These are phyloP conservation scores for Pichia nakasei DNA, from an alignment of 805 yeast species.

Conservation along the genomic window DNA sequence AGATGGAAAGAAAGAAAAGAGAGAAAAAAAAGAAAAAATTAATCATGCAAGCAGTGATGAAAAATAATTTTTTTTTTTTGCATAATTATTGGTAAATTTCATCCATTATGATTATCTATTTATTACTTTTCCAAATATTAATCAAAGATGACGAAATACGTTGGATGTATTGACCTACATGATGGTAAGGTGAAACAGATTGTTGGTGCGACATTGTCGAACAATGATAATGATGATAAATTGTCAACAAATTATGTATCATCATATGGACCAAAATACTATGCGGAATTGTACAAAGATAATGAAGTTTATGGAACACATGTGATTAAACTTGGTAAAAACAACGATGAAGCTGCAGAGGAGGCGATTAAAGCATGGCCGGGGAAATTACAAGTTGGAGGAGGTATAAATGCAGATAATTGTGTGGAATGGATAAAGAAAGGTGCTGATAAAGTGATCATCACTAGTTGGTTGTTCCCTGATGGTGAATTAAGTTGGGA, in stretches of 20 bases:
- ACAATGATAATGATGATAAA: conserved; percentile 23
- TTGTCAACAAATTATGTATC: conserved; percentile 74
- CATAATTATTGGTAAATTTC: not conserved
- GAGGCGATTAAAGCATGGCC: conserved; percentile 77
- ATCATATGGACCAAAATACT: conserved; percentile 61
- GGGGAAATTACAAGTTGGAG: conserved; percentile 71
- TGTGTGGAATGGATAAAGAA: conserved; percentile 69
- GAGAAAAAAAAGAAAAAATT: not conserved
- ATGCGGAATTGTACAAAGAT: conserved; percentile 58
- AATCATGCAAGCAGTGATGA: not conserved
- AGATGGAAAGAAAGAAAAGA: not conserved
- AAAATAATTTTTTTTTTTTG: not conserved
- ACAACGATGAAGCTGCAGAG: conserved; percentile 72
- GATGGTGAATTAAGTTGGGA: conserved; percentile 42
- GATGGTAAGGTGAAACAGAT: conserved; percentile 94
- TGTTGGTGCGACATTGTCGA: conserved; percentile 80
- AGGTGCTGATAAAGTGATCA: conserved; percentile 81
- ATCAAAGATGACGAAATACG: conserved; percentile 64
- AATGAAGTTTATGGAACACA: conserved; percentile 69
- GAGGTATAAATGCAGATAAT: conserved; percentile 74
- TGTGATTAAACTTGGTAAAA: conserved; percentile 82
- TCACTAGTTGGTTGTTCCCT: conserved; percentile 87
- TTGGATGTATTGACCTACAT: conserved; percentile 95
- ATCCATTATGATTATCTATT: no score
- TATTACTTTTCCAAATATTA: no score